Evolutionary conservation across 768 basidiomycete species (phyloP).

Genomic region (Gautieria morchelliformis): DNA sequence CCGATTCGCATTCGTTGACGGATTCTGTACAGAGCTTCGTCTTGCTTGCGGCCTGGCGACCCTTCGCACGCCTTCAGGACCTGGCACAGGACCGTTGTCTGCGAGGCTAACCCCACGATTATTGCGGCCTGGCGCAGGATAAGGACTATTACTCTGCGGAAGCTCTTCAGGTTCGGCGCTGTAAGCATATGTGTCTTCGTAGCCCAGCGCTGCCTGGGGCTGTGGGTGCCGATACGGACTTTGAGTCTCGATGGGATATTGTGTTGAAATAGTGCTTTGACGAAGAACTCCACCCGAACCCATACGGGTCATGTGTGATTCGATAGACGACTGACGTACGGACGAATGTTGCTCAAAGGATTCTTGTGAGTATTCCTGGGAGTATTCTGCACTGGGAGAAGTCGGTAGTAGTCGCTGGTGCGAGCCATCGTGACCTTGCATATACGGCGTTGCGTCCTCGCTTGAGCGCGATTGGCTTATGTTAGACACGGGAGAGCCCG

Average conservation of each 20-base stretch:
- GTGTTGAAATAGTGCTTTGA: constrained; percentile 26
- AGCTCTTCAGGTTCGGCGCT: constrained; percentile 29
- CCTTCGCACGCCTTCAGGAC: constrained; percentile 67
- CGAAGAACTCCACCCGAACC: constrained; percentile 30
- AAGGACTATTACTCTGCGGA: constrained; percentile 16
- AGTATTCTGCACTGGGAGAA: constrained; percentile 23
- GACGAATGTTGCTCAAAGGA: constrained; percentile 12
- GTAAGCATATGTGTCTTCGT: constrained; percentile 29
- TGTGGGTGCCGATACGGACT: constrained; percentile 52
- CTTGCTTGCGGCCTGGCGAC: constrained; percentile 55
- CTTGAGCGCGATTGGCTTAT: constrained; percentile 34
- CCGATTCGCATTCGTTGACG: constrained; percentile 40
- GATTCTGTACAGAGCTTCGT: constrained; percentile 51
- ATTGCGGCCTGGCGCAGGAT: constrained; percentile 7
- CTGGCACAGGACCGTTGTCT: constrained; percentile 78
- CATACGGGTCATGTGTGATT: constrained; percentile 31
- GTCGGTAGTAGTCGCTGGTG: constrained; percentile 34
- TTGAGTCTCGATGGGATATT: constrained; percentile 37
- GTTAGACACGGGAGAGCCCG: constrained; percentile 30
- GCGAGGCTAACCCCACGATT: constrained; percentile 65
- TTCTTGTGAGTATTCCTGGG: constrained; percentile 17
- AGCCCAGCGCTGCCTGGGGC: constrained; percentile 24
- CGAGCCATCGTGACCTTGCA: constrained; percentile 27
- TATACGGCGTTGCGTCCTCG: constrained; percentile 26
- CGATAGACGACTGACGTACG: constrained; percentile 19